Percentiles rank a stretch among this genome's conserved stretches.
phyloP scores from a whole-genome alignment of 2,329 filamentous ascomycete genomes.

The Microdochium paspali region DNA sequence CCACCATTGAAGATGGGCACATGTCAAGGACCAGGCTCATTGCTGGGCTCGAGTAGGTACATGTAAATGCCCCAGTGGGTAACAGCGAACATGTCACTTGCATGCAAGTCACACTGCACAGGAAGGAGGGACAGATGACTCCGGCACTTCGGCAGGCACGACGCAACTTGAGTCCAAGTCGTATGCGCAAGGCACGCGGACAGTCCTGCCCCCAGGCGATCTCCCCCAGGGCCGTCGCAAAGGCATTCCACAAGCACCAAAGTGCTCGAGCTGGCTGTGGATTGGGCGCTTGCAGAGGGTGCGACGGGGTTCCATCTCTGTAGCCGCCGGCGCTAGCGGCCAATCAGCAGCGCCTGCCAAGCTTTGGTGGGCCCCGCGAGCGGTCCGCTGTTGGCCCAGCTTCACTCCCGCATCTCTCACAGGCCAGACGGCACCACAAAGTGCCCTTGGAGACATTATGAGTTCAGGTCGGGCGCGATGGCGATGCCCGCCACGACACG shows the following conservation, averaged over 20 bases:
- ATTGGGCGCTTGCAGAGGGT: neutral
- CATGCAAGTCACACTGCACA: too few relatives aligned
- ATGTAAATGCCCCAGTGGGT: too few relatives aligned
- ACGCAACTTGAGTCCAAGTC: too few relatives aligned
- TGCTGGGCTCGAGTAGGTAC: too few relatives aligned
- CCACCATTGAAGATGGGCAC: too few relatives aligned
- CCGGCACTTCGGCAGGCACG: too few relatives aligned
- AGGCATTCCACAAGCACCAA: neutral
- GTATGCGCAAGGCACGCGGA: too few relatives aligned
- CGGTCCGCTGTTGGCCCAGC: neutral
- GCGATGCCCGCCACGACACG: neutral
- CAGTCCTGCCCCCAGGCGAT: too few relatives aligned
- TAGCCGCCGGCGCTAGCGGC: neutral
- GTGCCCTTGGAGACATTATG: neutral
- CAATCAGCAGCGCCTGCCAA: neutral
- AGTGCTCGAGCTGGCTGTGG: neutral
- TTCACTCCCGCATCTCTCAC: neutral
- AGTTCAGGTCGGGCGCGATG: neutral
- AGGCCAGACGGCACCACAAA: neutral
- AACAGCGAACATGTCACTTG: too few relatives aligned
- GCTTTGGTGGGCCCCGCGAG: neutral
- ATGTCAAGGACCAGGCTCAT: too few relatives aligned
- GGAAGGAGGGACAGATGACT: too few relatives aligned
- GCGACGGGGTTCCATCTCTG: neutral
- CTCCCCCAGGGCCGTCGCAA: too few relatives aligned